These are phyloP conservation scores for Fusarium domesticum DNA, from an alignment of 2,329 filamentous ascomycete species.

Conservation along the genomic window DNA sequence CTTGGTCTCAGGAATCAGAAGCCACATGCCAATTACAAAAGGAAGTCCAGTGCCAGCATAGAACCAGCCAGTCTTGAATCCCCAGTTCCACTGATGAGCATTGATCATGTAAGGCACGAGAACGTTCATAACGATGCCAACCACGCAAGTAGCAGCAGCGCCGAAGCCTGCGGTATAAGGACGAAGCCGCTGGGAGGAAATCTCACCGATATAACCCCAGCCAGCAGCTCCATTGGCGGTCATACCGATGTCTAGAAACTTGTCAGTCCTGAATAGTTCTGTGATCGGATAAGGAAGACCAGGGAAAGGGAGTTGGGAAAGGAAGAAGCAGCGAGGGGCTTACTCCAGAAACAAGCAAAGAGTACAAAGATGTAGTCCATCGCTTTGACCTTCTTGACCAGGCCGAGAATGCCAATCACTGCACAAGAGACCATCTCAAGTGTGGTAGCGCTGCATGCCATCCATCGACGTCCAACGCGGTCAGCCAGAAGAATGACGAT, in stretches of 20 bases:
- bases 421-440: not conserved
- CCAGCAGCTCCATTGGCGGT: conserved; percentile 25
- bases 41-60: conserved; percentile 25
- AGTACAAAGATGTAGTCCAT: not conserved
- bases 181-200: conserved; percentile 35
- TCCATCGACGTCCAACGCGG: not conserved
- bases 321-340: no score
- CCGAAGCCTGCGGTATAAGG: conserved; percentile 32
- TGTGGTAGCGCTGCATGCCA: not conserved
- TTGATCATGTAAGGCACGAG: conserved; percentile 34
- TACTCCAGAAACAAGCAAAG: conserved; percentile 3
- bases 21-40: conserved; percentile 28
- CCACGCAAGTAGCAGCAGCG: conserved; percentile 25
- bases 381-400: not conserved
- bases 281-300: not conserved
- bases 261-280: conserved; percentile 9
- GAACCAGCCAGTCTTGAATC: conserved; percentile 32
- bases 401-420: conserved; percentile 1
- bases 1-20: conserved; percentile 32
- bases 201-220: conserved; percentile 34
- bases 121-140: conserved; percentile 24
- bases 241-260: conserved; percentile 21
- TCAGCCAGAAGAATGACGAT: not conserved
- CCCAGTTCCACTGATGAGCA: conserved; percentile 29
- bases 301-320: not conserved